Conservation (phyloP, 176 grass and related monocot genomes). For the Tillandsia fasciculata region DNA sequence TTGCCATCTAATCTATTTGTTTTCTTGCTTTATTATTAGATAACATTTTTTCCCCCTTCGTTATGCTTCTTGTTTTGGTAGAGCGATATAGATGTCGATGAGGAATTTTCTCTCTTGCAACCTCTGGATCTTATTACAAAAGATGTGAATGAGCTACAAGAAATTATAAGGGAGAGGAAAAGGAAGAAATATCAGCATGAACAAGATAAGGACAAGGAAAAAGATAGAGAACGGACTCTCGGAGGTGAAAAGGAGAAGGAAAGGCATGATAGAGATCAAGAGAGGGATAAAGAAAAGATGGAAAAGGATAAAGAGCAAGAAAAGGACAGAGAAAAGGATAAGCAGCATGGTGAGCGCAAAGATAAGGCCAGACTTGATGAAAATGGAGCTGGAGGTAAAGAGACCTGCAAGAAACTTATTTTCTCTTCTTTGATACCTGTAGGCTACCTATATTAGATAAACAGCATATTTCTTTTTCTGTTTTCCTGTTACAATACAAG, state of each 20-base stretch:
- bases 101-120: conserved; percentile 83
- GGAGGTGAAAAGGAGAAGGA: no score
- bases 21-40: not conserved
- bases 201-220: conserved; percentile 4
- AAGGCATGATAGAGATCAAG: no score
- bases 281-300: conserved; percentile 10
- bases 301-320: conserved; percentile 29
- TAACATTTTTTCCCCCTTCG: not conserved
- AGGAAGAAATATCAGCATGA: no score
- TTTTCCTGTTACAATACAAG: no score
- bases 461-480: no score
- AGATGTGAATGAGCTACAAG: conserved; percentile 75
- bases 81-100: conserved; percentile 58
- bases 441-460: no score
- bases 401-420: no score
- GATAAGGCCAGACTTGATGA: conserved; percentile 66
- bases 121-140: conserved; percentile 97
- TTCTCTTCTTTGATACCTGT: no score
- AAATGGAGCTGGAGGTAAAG: conserved; percentile 53
- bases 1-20: not conserved
- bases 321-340: conserved; percentile 42
- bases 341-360: conserved; percentile 37
- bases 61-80: conserved; percentile 14
- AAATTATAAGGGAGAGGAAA: conserved; percentile 63
- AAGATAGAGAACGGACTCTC: conserved; percentile 15